Conservation (phyloP, 2,329 filamentous ascomycete species). For the Alternaria hordeiaustralica region DNA sequence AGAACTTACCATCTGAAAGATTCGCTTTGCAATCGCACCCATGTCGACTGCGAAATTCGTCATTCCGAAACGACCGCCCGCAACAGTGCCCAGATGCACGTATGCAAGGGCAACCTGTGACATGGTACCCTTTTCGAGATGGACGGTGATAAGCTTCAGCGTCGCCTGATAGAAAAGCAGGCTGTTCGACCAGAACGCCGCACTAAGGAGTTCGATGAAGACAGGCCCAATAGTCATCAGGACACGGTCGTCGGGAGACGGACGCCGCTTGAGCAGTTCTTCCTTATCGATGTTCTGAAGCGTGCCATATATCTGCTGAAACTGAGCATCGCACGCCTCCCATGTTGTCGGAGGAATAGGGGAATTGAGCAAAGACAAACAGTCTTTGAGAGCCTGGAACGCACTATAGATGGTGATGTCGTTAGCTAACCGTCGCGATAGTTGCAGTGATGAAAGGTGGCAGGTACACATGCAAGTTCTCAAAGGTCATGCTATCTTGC, state of each 20-base stretch:
- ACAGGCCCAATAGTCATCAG: conserved; percentile 72
- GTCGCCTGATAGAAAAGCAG: conserved; percentile 75
- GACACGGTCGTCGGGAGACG: conserved; percentile 57
- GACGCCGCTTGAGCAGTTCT: conserved; percentile 47
- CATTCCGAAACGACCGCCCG: conserved; percentile 74
- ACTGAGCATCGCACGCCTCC: conserved; percentile 79
- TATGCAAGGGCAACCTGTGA: conserved; percentile 74
- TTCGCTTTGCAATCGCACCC: conserved; percentile 66
- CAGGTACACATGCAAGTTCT: neutral
- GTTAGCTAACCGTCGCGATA: neutral
- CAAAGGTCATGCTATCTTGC: neutral
- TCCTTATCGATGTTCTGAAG: conserved; percentile 59
- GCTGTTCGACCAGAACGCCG: conserved; percentile 75
- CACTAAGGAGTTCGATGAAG: conserved; percentile 71
- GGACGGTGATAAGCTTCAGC: conserved; percentile 70
- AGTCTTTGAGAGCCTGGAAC: conserved; percentile 71
- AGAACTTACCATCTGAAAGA: conserved; percentile 60
- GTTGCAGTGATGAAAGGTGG: neutral
- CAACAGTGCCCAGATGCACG: conserved; percentile 71
- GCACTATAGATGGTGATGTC: conserved; percentile 55
- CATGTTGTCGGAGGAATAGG: conserved; percentile 70
- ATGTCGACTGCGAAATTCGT: conserved; percentile 71
- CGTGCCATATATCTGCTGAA: conserved; percentile 57
- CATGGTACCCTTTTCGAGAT: conserved; percentile 68
- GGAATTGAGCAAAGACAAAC: conserved; percentile 70